Evolutionary conservation across 345 rosid genomes (phyloP).

Genomic region (Nasturtium officinale): DNA sequence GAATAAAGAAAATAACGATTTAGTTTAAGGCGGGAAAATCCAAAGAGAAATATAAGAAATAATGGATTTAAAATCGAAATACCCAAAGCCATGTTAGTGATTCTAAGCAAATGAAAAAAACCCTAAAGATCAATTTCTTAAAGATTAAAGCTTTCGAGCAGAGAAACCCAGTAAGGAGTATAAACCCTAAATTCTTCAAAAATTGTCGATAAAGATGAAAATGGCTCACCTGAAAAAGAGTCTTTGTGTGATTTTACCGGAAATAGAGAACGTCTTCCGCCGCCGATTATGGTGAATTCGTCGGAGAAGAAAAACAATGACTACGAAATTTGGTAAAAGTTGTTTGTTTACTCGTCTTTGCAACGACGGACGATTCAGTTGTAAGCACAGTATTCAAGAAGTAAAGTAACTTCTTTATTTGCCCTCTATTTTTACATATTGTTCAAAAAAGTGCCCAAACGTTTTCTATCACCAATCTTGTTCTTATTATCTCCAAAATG

Average conservation of each 20-base stretch:
- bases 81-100: neutral
- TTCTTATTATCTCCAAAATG: too few relatives aligned
- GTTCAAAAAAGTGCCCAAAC: neutral
- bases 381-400: too few relatives aligned
- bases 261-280: neutral
- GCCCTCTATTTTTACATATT: neutral
- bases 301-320: neutral
- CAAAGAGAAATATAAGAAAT: neutral
- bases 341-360: neutral
- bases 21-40: neutral
- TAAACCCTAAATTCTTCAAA: neutral
- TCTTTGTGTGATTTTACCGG: neutral
- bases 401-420: neutral
- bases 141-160: neutral
- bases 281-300: neutral
- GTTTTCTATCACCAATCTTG: too few relatives aligned
- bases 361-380: conserved; percentile 1
- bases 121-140: neutral
- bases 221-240: neutral
- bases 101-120: neutral
- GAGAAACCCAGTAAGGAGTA: neutral
- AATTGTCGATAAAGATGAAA: neutral
- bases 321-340: neutral
- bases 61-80: neutral
- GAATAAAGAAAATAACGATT: neutral